phyloP scores from a whole-genome alignment of 129 eudicot genomes.

The Chrysanthemum makinoi region DNA sequence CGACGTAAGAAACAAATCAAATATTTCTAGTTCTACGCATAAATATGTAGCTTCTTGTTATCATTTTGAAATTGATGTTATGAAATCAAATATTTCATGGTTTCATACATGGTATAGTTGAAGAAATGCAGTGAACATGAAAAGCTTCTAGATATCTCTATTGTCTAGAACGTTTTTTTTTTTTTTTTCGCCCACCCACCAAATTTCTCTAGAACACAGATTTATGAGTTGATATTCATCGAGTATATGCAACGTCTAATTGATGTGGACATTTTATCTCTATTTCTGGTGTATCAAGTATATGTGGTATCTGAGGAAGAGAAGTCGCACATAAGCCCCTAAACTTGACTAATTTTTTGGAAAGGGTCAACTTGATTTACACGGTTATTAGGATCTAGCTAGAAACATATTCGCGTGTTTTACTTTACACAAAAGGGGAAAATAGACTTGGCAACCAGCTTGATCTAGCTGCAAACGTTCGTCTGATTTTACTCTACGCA shows the following conservation, averaged over 20 bases:
- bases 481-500: no score
- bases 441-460: no score
- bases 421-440: no score
- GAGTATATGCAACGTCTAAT: slow-evolving; percentile 7
- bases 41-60: no score
- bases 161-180: neutral
- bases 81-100: neutral
- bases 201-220: neutral
- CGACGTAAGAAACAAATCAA: no score
- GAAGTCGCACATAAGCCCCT: slow-evolving; percentile 19
- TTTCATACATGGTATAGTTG: neutral
- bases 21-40: no score
- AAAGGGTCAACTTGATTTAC: neutral
- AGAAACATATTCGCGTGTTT: no score
- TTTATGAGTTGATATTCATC: neutral
- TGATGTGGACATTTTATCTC: slow-evolving; percentile 1
- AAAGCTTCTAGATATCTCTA: neutral
- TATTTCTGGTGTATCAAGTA: neutral
- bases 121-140: neutral
- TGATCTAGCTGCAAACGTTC: no score
- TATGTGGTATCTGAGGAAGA: slow-evolving; percentile 12
- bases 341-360: neutral
- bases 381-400: neutral
- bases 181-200: neutral
- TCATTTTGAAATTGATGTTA: neutral